phyloP scores from a whole-genome alignment of 345 rosid genomes.

The Noccaea caerulescens region DNA sequence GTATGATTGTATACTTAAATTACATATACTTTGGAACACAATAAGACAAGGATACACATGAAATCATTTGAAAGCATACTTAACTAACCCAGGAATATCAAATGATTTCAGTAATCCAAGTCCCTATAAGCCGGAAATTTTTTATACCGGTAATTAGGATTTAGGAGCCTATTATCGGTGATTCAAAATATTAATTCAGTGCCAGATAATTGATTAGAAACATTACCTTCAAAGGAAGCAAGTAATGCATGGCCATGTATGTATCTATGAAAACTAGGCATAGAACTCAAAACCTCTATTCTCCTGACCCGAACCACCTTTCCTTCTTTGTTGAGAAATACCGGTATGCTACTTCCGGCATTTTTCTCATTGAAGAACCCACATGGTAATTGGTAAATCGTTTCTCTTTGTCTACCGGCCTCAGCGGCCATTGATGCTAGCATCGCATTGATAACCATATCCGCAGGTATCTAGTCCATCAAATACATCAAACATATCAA shows the following conservation, averaged over 20 bases:
- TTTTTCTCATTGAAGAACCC: conserved; percentile 59
- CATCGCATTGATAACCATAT: conserved; percentile 77
- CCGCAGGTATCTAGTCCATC: conserved; percentile 69
- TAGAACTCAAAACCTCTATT: conserved; percentile 50
- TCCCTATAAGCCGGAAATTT: conserved; percentile 6
- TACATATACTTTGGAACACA: background rate
- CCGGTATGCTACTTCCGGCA: conserved; percentile 51
- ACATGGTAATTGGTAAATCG: conserved; percentile 59
- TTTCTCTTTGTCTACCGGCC: conserved; percentile 29
- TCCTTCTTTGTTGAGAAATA: conserved; percentile 75
- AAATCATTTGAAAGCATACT: conserved; percentile 25
- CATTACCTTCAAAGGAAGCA: conserved; percentile 60
- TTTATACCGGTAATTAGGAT: background rate
- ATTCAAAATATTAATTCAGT: background rate
- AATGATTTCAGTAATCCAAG: conserved; percentile 15
- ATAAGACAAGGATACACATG: background rate
- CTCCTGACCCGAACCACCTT: conserved; percentile 58
- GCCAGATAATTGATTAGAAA: background rate
- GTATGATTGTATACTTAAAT: background rate
- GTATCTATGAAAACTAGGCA: conserved; percentile 64
- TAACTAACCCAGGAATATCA: conserved; percentile 50
- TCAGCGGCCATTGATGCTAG: conserved; percentile 63
- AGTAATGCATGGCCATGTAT: conserved; percentile 71
- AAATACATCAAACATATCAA: background rate
- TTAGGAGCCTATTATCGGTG: background rate